Evolutionary conservation across 2,329 filamentous ascomycete species (phyloP), one percentile per base, ranked within the genome.

Genomic region (Lachnellula arida): DNA sequence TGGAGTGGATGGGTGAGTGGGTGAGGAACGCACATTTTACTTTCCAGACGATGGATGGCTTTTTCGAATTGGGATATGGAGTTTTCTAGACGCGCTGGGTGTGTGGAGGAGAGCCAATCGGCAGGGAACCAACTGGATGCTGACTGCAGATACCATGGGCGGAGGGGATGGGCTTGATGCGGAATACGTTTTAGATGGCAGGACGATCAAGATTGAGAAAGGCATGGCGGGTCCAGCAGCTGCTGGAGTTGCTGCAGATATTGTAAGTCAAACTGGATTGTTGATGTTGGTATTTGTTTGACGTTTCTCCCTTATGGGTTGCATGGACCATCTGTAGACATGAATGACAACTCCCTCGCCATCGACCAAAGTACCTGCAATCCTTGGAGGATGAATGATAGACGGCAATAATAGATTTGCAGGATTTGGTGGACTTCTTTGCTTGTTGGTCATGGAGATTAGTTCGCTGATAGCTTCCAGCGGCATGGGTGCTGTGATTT

Each of bases 121-220:
- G 4, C 17, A 40, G 37, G 50, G 50, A 46, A 23, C 22, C 19
- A 53, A 53, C 50, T 65, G 54, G 53, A 42, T 57, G 49, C 58
- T 66, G 35, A 60, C 61, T 51, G 61, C 47, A 51, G 63, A 65
- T 49, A 62, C 63, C 35, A 32, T 32, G 7, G 28, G 2, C 28
- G 28, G 2, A 32, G 28, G 28, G 28, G 28, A 32, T 32, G 7
- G 7, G 8, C 56, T 67, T 8, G 55, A 52, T 19, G 57, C 65
- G 42, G 64, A 66, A 52, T 67, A 67, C 44, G 60, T 65, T 51
- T 44, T 67, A 22, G 54, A 67, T 51, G 65, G 64, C 39, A 49
- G n/a, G 40, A 55, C 52, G 12, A 63, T 66, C 49, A 66, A 63
- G 55, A 55, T 65, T 43, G 63, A 62, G 28, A 56, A 39, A 49